Percentiles rank a stretch among this genome's conserved stretches.
Evolutionary conservation across 306 rosid genomes (phyloP).

Genomic region (Styphnolobium japonicum): DNA sequence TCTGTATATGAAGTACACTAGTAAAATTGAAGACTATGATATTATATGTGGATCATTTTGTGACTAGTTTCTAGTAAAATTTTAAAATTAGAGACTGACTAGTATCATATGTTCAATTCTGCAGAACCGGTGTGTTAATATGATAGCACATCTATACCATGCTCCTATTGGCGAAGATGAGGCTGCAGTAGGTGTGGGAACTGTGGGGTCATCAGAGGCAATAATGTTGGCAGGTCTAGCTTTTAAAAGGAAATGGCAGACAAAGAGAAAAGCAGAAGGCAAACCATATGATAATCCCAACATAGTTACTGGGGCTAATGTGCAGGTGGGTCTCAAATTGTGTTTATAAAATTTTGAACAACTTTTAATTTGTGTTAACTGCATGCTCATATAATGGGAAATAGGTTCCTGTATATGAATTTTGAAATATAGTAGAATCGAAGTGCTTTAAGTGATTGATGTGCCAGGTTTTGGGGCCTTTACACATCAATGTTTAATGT

Average conservation of each 20-base stretch:
- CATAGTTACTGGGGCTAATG: conserved; percentile 94
- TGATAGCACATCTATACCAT: conserved; percentile 71
- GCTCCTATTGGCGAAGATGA: conserved; percentile 72
- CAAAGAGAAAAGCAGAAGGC: conserved; percentile 64
- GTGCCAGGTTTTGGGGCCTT: neutral
- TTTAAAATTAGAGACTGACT: neutral
- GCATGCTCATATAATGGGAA: neutral
- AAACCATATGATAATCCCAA: conserved; percentile 81
- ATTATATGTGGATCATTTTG: conserved; percentile 4
- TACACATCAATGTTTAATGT: neutral
- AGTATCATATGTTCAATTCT: conserved; percentile 5
- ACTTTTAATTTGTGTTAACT: neutral
- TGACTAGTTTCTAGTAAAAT: neutral
- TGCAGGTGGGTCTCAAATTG: conserved; percentile 54
- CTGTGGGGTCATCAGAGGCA: conserved; percentile 96
- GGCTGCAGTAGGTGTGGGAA: conserved; percentile 81
- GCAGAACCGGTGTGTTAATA: conserved; percentile 95
- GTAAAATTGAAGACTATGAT: neutral
- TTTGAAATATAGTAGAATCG: conserved; percentile 9
- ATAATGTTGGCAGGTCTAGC: conserved; percentile 94
- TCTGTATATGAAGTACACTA: neutral
- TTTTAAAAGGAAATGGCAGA: conserved; percentile 88
- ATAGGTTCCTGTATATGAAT: neutral
- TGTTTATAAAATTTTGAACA: neutral
- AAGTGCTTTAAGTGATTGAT: neutral